Evolutionary conservation across 129 eudicot species (phyloP), one percentile per base, ranked within the genome.

Genomic region (Apium graveolens): DNA sequence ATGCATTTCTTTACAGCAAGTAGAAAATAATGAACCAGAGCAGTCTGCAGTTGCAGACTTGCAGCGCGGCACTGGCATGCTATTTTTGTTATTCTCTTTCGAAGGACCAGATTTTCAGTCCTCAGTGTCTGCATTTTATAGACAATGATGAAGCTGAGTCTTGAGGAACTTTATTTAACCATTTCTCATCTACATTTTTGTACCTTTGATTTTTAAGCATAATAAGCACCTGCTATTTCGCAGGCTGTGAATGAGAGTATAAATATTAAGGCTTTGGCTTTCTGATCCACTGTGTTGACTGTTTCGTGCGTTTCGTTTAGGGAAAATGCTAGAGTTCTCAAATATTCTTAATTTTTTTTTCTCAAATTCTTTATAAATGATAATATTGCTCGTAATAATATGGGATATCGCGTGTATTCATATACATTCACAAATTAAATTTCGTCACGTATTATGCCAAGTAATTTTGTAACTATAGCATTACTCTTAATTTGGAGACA

Each of bases 51-150:
- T 42, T 73, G 51, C 35, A 24, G 57, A 42, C 34, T 42, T 73
- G 51, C 35, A 24, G 57, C 14, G 20, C 31, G 34, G 74, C 32
- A n/a, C 31, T 71, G 13, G 75, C 16, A 20, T 37, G 48, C 27
- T 39, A 70, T 38, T 21, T 70, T 37, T 70, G 3, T 20, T 32
- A 68, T 35, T 32, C 5, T 35, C 5, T 70, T 70, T 37, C 11
- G 31, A 21, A 71, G 49, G 55, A 42, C 20, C 12, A 43, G 0
- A 57, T 57, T 21, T 73, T 9, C 13, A 26, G 26, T 73, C 37
- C 46, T 73, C 76, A 73, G 53, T 10, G 77, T 73, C 77, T 73
- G 77, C 77, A 26, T 73, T 73, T 73, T 73, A 44, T 73, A 73
- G 77, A 49, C 60, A 73, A 29, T 44, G 77, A 73, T 44, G 77